Conservation (phyloP, 2,329 filamentous ascomycete genomes). For the Pseudophaeomoniella oleicola region DNA sequence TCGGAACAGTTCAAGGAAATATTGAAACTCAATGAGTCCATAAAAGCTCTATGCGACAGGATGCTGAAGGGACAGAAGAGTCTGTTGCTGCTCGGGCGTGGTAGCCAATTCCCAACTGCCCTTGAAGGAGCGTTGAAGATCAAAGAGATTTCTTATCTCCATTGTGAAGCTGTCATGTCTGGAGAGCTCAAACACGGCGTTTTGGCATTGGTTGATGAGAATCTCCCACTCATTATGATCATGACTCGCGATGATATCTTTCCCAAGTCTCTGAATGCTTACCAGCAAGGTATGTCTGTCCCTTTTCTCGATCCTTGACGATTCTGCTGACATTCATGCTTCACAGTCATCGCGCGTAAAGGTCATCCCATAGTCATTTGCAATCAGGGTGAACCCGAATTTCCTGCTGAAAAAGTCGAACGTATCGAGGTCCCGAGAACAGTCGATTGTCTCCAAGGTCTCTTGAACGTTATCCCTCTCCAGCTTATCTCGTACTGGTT, state of each 20-base stretch:
- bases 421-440: conserved; percentile 97
- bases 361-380: conserved; percentile 98
- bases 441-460: conserved; percentile 86
- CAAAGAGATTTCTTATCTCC: conserved; percentile 99
- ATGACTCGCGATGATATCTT: conserved; percentile 92
- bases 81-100: conserved; percentile 80
- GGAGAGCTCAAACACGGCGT: conserved; percentile 99
- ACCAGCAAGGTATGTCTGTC: conserved; percentile 66
- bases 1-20: conserved; percentile 87
- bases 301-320: conserved; percentile 5
- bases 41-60: conserved; percentile 86
- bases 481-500: conserved; percentile 99
- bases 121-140: conserved; percentile 97
- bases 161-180: conserved; percentile 99
- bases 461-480: conserved; percentile 93
- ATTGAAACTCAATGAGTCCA: conserved; percentile 76
- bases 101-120: conserved; percentile 91
- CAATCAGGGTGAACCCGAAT: conserved; percentile 80
- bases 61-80: conserved; percentile 97
- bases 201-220: conserved; percentile 90
- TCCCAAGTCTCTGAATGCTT: conserved; percentile 97
- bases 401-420: conserved; percentile 74
- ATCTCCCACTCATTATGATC: conserved; percentile 99
- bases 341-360: conserved; percentile 74
- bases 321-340: conserved; percentile 15